Evolutionary conservation across 2,329 filamentous ascomycete species (phyloP).

Genomic region (Fonsecaea monophora): DNA sequence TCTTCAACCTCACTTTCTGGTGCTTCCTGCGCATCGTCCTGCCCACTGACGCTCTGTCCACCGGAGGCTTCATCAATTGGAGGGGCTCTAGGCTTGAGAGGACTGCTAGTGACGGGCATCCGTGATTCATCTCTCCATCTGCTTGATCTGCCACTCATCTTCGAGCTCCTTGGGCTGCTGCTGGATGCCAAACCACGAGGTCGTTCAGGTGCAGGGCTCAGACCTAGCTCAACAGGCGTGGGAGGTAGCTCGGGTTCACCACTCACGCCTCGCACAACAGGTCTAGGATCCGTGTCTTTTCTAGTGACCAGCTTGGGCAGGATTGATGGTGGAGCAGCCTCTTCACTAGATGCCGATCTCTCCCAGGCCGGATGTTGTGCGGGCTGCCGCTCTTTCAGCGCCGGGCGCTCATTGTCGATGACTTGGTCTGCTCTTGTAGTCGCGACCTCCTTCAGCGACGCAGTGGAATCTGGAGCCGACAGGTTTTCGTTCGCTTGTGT

Average conservation of each 20-base stretch:
- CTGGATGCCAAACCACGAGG: slow-evolving; percentile 38
- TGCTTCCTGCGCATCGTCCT: slow-evolving; percentile 24
- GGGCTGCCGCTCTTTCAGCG: slow-evolving; percentile 17
- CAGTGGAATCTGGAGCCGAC: background rate
- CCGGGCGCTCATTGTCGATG: background rate
- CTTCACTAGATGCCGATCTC: slow-evolving; percentile 10
- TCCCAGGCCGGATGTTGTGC: background rate
- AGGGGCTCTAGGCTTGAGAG: slow-evolving; percentile 35
- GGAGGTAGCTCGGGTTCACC: slow-evolving; percentile 39
- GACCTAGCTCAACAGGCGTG: slow-evolving; percentile 39
- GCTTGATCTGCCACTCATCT: slow-evolving; percentile 32
- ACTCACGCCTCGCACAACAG: slow-evolving; percentile 10
- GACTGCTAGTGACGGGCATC: slow-evolving; percentile 37
- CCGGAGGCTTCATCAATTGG: slow-evolving; percentile 3
- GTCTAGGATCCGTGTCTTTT: slow-evolving; percentile 12
- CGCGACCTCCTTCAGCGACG: background rate
- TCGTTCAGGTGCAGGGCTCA: slow-evolving; percentile 29
- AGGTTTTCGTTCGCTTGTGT: background rate
- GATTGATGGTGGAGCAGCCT: slow-evolving; percentile 21
- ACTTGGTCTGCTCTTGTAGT: background rate
- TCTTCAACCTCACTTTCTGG: slow-evolving; percentile 28
- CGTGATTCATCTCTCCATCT: slow-evolving; percentile 22
- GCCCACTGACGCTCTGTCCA: slow-evolving; percentile 8
- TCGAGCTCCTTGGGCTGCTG: slow-evolving; percentile 37
- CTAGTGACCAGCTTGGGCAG: slow-evolving; percentile 34